Evolutionary conservation across 805 yeast species (phyloP).

Genomic region (Starmerella lactis-condensi): DNA sequence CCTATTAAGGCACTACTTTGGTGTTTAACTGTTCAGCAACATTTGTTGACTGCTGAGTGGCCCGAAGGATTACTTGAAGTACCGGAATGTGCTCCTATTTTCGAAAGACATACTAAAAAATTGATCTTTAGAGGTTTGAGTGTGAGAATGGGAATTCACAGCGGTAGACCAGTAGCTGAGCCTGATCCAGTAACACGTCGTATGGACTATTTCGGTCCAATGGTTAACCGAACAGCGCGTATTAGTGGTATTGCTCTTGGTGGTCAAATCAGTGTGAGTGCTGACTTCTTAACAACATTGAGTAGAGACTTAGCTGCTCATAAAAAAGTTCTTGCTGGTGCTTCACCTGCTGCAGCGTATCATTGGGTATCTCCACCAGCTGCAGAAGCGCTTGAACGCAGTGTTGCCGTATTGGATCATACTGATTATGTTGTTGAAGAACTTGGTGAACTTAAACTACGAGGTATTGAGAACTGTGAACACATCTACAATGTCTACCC

Average conservation of each 20-base stretch:
- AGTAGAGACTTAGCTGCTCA: constrained; percentile 32
- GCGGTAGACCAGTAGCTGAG: constrained; percentile 96
- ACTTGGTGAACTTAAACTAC: constrained; percentile 73
- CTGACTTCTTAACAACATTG: constrained; percentile 62
- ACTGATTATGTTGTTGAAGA: constrained; percentile 51
- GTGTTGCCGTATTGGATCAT: constrained; percentile 30
- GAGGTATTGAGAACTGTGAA: constrained; percentile 90
- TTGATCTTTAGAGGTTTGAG: constrained; percentile 71
- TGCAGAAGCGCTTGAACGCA: constrained; percentile 16
- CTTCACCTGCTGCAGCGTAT: constrained; percentile 9
- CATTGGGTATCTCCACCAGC: constrained; percentile 5
- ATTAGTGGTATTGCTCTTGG: constrained; percentile 93
- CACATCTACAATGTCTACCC: constrained; percentile 67
- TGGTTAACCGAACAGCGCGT: constrained; percentile 89
- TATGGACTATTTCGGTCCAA: constrained; percentile 98
- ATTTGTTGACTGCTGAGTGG: constrained; percentile 76
- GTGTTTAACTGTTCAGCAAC: constrained; percentile 86
- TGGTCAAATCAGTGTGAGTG: constrained; percentile 82
- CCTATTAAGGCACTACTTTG: constrained; percentile 78
- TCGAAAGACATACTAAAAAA: constrained; percentile 44
- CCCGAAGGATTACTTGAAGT: constrained; percentile 77
- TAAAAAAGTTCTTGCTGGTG: constrained; percentile 12
- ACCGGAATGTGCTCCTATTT: constrained; percentile 64
- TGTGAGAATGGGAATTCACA: constrained; percentile 95
- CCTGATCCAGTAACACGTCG: constrained; percentile 84